A percentile compares a stretch with the other conserved stretches of the same genome.
Evolutionary conservation across 2,329 filamentous ascomycete species (phyloP).

Genomic region (Alternaria sp.): DNA sequence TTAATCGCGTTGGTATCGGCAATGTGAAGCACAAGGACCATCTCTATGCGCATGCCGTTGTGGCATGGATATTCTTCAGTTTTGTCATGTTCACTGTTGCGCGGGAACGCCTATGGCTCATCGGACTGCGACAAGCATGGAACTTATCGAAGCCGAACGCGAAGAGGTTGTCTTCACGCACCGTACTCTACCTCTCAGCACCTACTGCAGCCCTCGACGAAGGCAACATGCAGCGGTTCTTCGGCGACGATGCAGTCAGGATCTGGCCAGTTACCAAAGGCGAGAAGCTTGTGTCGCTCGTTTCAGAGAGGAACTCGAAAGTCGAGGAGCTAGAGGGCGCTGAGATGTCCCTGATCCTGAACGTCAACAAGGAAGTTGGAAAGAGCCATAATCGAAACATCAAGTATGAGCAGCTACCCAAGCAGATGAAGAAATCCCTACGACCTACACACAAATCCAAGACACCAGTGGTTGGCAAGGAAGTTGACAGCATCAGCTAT

Average conservation of each 20-base stretch:
- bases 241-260: constrained; percentile 78
- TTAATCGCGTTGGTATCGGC: constrained; percentile 79
- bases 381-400: constrained; percentile 57
- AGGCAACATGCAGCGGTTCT: constrained; percentile 77
- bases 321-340: constrained; percentile 84
- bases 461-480: constrained; percentile 71
- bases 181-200: constrained; percentile 86
- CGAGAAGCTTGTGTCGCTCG: constrained; percentile 77
- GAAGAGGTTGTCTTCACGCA: constrained; percentile 85
- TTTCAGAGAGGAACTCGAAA: constrained; percentile 79
- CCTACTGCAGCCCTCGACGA: constrained; percentile 79
- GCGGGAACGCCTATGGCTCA: constrained; percentile 87
- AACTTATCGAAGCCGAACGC: constrained; percentile 84
- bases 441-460: constrained; percentile 47
- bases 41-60: constrained; percentile 78
- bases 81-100: constrained; percentile 91
- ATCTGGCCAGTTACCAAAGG: constrained; percentile 85
- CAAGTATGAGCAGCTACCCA: constrained; percentile 57
- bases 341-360: constrained; percentile 83
- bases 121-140: constrained; percentile 92
- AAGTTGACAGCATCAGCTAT: constrained; percentile 95
- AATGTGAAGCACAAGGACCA: constrained; percentile 72
- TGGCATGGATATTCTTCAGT: constrained; percentile 81
- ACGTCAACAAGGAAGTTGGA: constrained; percentile 76
- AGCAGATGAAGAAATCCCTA: constrained; percentile 69